Base-by-base conservation (phyloP, 2,329 filamentous ascomycete species). In the Aspergillus spinulosporus region DNA sequence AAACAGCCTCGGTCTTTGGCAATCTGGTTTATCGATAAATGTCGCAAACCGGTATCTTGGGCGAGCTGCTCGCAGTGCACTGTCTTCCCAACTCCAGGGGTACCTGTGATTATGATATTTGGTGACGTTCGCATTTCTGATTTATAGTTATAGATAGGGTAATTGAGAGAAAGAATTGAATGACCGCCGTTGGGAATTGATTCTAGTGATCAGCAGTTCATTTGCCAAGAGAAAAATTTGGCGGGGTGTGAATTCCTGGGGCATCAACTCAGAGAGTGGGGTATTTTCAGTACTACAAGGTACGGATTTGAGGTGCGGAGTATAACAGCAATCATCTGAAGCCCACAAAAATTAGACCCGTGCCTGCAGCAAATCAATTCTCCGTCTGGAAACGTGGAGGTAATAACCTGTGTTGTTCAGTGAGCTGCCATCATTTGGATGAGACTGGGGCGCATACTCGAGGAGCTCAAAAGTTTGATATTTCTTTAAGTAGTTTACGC, bases 41-140 rank as follows among this genome's bases (percentile, higher is more conserved):
- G 92, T 66, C 86, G 87, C 62, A 97, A 78, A 1, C 88, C 89
- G 6, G 88, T 89, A 58, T 83, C 85, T 69, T 88, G 81, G 5
- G 90, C 90, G 48, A 99, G 79, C 66, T 85, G 82, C 73, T 96
- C 90, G 70, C 89, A 90, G 73, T 96, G 92, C 5, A 90, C 95
- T 14, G 92, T 96, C 79, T 99, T 99, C 69, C 94, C 94, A 29
- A 95, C 91, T 54, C 94, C 94, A 0, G 94, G 94, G 21, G 94
- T 99, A 62, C 94, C 94, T 40, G 94, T 97, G 63, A 99, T 82
- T 64, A 99, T 88, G 68, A 99, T 91, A 74, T 97, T 99, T 31
- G 94, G 94, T 44, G 66, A 68, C 5, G 66, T 66, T 57, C 74
- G 69, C 74, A 75, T 76, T 6, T 40, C 68, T 21, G 58, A 21